Evolutionary conservation across 2,329 filamentous ascomycete species (phyloP).

Genomic region (Colletotrichum sidae): DNA sequence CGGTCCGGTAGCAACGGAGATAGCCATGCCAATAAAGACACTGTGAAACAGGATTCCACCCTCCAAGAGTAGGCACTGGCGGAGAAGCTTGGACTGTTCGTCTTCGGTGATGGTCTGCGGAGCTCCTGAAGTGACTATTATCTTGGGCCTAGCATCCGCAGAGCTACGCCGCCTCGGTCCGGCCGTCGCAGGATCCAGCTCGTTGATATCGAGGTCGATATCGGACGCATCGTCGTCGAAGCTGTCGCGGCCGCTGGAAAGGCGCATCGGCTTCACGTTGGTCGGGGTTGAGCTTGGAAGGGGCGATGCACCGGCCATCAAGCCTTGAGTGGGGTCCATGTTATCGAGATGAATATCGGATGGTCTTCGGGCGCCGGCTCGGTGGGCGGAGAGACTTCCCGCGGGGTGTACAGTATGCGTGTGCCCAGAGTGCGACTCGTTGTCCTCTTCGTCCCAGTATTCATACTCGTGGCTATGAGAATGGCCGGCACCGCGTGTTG

Average conservation of each 20-base stretch:
- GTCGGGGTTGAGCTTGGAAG: conserved; percentile 65
- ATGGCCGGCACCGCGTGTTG: conserved; percentile 73
- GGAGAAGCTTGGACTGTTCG: conserved; percentile 73
- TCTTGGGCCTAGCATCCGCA: conserved; percentile 43
- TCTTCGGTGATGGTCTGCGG: conserved; percentile 54
- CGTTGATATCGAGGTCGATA: conserved; percentile 70
- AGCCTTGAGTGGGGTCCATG: conserved; percentile 62
- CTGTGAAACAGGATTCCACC: conserved; percentile 88
- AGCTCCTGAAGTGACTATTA: conserved; percentile 26
- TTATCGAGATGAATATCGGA: conserved; percentile 64
- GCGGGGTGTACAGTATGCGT: conserved; percentile 35
- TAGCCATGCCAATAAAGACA: conserved; percentile 88
- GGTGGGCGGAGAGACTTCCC: conserved; percentile 52
- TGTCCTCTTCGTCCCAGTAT: conserved; percentile 60
- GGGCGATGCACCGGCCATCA: conserved; percentile 70
- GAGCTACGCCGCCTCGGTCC: conserved; percentile 39
- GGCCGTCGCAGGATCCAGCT: conserved; percentile 60
- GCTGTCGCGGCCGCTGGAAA: conserved; percentile 30
- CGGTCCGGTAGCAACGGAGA: conserved; percentile 83
- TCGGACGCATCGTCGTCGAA: conserved; percentile 63
- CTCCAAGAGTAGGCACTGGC: conserved; percentile 84
- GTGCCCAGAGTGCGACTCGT: conserved; percentile 40
- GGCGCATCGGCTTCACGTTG: conserved; percentile 33
- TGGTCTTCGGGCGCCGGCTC: conserved; percentile 55
- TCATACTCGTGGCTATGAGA: conserved; percentile 59